A percentile compares a stretch with the other conserved stretches of the same genome.
Evolutionary conservation across 2,329 filamentous ascomycete species (phyloP).

Genomic region (Aspergillus clavatus): DNA sequence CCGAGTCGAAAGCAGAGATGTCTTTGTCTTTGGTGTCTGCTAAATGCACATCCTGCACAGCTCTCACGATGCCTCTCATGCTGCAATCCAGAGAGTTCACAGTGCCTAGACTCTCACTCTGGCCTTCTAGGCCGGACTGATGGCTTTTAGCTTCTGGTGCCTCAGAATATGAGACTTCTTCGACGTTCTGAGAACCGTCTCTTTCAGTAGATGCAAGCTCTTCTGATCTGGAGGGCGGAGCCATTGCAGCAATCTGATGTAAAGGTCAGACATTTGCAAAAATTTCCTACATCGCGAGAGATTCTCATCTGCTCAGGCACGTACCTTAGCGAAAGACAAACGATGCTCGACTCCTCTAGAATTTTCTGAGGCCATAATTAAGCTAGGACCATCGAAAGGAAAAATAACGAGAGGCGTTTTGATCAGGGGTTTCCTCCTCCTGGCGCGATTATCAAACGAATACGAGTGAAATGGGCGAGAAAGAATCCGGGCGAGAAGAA

Average conservation of each 20-base stretch:
- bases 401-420: conserved; percentile 1
- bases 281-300: conserved; percentile 1
- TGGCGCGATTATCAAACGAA: conserved; percentile 11
- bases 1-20: conserved; percentile 23
- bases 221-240: conserved; percentile 28
- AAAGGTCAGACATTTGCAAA: neutral
- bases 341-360: conserved; percentile 25
- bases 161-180: conserved; percentile 15
- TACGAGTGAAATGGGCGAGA: conserved; percentile 17
- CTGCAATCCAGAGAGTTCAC: conserved; percentile 18
- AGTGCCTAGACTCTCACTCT: conserved; percentile 15
- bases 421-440: conserved; percentile 6
- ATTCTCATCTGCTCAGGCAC: conserved; percentile 14
- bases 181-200: conserved; percentile 18
- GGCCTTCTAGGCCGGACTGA: conserved; percentile 16
- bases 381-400: conserved; percentile 4
- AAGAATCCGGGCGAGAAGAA: conserved; percentile 17
- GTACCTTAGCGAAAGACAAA: conserved; percentile 73
- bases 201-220: conserved; percentile 23
- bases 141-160: conserved; percentile 15
- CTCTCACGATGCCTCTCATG: conserved; percentile 29
- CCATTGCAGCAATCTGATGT: conserved; percentile 42
- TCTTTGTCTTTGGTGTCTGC: conserved; percentile 23
- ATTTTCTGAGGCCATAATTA: conserved; percentile 31
- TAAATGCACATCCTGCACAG: conserved; percentile 32